Evolutionary conservation across 768 basidiomycete species (phyloP), one percentile per base, ranked within the genome.

Genomic region (Tricholoma bakamatsutake): DNA sequence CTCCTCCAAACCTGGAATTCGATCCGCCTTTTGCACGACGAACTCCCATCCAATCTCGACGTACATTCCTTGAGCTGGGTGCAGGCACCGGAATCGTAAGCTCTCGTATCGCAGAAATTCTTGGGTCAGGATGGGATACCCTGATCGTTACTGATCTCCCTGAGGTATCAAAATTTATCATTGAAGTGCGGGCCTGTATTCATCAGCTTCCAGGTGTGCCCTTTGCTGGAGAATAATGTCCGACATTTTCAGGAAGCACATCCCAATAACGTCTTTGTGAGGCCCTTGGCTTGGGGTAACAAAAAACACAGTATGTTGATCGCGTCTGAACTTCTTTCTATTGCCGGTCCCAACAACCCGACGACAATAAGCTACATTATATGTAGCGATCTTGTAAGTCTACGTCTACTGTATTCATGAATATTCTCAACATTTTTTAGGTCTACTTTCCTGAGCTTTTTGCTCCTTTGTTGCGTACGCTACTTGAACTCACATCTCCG

Each of bases 391-490:
- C 77, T 94, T 53, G 90, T 90, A 71, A 65, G 84, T 77, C 39
- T 56, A 35, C 12, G 34, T 37, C 24, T 2, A 18, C 35, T 24
- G n/a, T 10, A 24, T 39, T 27, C 40, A 50, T 43, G 37, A 35
- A 17, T 18, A 31, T 60, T 39, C 5, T 17, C 39, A 35, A 30
- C 57, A n/a, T 53, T 47, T n/a, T 50, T 28, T 55, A 93, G 88
- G 81, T 95, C 11, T 95, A 95, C 69, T 94, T 94, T 64, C 88
- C 90, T 0, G 82, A 89, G 56, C 80, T 95, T 1, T 76, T 91
- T 10, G 88, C 83, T 0, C 88, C 88, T 4, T 79, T 95, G 15
- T 72, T 95, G 17, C 81, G 85, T 2, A 83, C 87, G 2, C 75
- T 95, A 11, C 71, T 96, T 3, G 79, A 87, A 18, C 74, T 94